Percentiles rank a stretch among this genome's conserved stretches.
phyloP scores from a whole-genome alignment of 202 grass and related monocot genomes.

The Cymbopogon flexuosus region DNA sequence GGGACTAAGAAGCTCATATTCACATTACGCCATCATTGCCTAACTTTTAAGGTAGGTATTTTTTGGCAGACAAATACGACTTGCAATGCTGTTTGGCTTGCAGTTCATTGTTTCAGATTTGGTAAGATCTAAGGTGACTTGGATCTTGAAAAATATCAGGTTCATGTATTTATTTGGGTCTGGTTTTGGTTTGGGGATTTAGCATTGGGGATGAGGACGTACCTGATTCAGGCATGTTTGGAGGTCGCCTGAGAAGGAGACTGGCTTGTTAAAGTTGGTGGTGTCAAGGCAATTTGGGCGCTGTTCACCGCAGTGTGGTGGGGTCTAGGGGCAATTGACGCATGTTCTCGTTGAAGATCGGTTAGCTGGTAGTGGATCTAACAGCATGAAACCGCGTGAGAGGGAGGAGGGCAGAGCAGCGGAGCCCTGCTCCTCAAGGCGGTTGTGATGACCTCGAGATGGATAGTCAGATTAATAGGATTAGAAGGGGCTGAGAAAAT shows the following conservation, averaged over 20 bases:
- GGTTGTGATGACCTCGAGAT: not conserved
- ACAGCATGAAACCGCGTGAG: not conserved
- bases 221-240: not conserved
- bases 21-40: not conserved
- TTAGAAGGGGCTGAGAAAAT: not conserved
- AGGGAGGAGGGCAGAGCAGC: not conserved
- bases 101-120: not conserved
- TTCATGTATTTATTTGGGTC: too few relatives aligned
- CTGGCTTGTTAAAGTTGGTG: not conserved
- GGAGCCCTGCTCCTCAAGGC: not conserved
- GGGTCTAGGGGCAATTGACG: not conserved
- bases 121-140: not conserved
- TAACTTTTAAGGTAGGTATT: conserved; percentile 27
- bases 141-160: not conserved
- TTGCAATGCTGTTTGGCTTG: not conserved
- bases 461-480: not conserved
- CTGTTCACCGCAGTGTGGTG: not conserved
- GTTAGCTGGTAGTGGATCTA: not conserved
- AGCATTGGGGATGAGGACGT: not conserved
- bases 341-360: not conserved
- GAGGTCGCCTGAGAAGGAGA: not conserved
- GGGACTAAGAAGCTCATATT: not conserved
- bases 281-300: not conserved
- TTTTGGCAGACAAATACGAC: not conserved
- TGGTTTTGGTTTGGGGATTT: not conserved